phyloP scores from a whole-genome alignment of 148 eudicot genomes.

The Spergularia marina region DNA sequence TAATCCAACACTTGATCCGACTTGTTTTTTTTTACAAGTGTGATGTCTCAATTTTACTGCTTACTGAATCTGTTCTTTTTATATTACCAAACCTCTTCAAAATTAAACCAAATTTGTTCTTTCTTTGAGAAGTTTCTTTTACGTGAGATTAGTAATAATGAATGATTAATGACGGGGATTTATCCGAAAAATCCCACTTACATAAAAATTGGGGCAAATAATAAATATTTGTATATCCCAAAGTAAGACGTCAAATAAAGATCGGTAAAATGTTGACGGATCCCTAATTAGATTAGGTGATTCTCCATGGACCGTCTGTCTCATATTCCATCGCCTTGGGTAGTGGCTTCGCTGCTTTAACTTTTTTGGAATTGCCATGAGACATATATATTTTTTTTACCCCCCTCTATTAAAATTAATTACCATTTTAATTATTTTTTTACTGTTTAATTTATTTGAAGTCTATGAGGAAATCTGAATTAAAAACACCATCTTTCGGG shows the following conservation, averaged over 20 bases:
- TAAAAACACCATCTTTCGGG: conserved; percentile 42
- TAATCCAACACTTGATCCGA: conserved; percentile 43
- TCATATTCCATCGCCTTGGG: conserved; percentile 50
- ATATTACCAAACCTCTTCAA: no score
- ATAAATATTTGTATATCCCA: conserved; percentile 36
- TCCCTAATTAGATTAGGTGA: neutral
- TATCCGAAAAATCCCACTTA: conserved; percentile 38
- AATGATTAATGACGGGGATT: conserved; percentile 32
- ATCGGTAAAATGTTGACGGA: conserved; percentile 24
- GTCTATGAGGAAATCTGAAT: conserved; percentile 25
- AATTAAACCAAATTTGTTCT: neutral
- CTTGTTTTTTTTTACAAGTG: conserved; percentile 7
- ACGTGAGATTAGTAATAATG: neutral
- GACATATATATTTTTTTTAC: conserved; percentile 22
- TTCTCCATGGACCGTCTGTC: conserved; percentile 23
- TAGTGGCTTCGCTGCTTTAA: conserved; percentile 45
- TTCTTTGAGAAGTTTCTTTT: no score
- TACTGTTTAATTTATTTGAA: neutral
- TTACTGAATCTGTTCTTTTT: conserved; percentile 22
- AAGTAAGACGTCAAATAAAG: conserved; percentile 36
- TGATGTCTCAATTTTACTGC: conserved; percentile 17
- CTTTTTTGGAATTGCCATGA: conserved; percentile 45
- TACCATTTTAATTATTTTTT: neutral
- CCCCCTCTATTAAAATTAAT: neutral
- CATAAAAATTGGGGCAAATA: conserved; percentile 35